Evolutionary conservation across 1,139 yeast genomes (phyloP).

Genomic region (Candida sp.): DNA sequence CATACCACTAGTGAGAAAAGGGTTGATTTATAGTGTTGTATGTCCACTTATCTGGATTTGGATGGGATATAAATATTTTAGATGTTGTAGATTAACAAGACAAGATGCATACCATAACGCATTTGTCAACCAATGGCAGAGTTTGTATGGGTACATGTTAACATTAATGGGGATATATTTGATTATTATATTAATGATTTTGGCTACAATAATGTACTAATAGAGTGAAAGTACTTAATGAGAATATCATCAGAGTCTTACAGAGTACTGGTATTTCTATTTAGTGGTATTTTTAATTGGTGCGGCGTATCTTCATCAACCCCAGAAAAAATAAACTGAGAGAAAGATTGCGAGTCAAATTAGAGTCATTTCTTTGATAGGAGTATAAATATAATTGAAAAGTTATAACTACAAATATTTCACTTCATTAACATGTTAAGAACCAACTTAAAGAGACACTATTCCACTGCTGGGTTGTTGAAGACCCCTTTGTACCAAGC

Average conservation of each 20-base stretch:
- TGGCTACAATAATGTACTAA: not conserved
- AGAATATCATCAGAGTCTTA: no score
- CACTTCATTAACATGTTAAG: constrained; percentile 13
- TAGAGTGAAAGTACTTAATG: not conserved
- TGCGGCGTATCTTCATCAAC: no score
- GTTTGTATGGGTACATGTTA: not conserved
- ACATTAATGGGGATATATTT: not conserved
- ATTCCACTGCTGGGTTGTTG: constrained; percentile 25
- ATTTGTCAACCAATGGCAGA: not conserved
- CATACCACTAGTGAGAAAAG: not conserved
- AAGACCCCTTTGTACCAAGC: constrained; percentile 83
- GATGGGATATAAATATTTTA: not conserved
- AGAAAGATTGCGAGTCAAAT: not conserved
- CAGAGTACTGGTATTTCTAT: no score
- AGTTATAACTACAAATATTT: not conserved
- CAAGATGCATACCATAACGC: no score
- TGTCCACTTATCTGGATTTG: not conserved
- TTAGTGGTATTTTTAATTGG: no score
- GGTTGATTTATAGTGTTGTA: not conserved
- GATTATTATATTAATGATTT: not conserved
- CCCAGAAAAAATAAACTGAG: no score
- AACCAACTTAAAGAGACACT: constrained; percentile 17
- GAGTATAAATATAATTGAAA: not conserved
- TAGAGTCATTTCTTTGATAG: not conserved
- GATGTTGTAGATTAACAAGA: no score